phyloP scores from a whole-genome alignment of 306 rosid species.

The Chamaecrista fasciculata region DNA sequence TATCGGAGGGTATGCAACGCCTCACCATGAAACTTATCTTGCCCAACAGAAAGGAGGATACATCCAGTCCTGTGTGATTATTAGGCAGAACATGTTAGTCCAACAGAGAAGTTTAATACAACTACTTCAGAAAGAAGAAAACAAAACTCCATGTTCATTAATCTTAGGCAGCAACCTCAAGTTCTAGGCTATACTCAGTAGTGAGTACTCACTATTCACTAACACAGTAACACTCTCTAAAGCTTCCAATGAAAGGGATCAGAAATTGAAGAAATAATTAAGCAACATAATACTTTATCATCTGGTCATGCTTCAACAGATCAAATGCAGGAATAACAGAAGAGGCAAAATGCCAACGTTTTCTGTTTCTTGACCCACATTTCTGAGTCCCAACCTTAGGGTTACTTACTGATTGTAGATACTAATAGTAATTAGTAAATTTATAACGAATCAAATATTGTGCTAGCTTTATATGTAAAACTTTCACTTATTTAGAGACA shows the following conservation, averaged over 20 bases:
- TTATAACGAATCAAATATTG: background rate
- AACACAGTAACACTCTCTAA: background rate
- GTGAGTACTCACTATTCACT: background rate
- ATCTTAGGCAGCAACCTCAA: background rate
- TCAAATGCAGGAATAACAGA: background rate
- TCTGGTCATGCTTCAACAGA: background rate
- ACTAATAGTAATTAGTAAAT: background rate
- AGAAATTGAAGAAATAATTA: slow-evolving; percentile 6
- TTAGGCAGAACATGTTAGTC: slow-evolving; percentile 29
- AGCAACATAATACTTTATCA: background rate
- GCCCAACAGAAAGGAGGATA: slow-evolving; percentile 83
- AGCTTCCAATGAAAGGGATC: background rate
- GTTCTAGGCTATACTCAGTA: background rate
- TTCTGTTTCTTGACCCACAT: background rate
- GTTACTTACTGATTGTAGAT: background rate
- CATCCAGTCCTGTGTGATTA: slow-evolving; percentile 80
- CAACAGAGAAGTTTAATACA: background rate
- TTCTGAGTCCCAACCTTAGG: background rate
- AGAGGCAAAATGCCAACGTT: background rate
- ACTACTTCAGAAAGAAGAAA: background rate
- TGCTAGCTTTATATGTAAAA: background rate
- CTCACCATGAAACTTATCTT: slow-evolving; percentile 71
- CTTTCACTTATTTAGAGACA: slow-evolving; percentile 2
- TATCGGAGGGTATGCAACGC: slow-evolving; percentile 71
- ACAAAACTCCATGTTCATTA: background rate